Percentiles rank a stretch among this genome's conserved stretches.
Evolutionary conservation across 305 asterid species (phyloP).

Genomic region (Lippia alba): DNA sequence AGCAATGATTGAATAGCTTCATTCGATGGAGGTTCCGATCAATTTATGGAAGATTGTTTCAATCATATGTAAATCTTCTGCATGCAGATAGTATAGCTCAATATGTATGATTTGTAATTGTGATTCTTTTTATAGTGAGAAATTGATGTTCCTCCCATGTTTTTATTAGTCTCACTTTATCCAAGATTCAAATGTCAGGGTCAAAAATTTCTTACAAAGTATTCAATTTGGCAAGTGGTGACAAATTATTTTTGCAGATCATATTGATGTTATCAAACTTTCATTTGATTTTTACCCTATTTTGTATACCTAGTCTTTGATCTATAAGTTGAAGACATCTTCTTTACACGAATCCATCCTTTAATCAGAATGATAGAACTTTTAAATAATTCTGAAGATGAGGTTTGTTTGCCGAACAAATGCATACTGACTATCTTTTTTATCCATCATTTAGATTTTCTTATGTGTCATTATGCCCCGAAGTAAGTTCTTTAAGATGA

Average conservation of each 20-base stretch:
- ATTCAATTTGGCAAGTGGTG: background rate
- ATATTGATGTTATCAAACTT: background rate
- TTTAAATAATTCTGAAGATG: background rate
- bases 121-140: too few relatives aligned
- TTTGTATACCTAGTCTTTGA: background rate
- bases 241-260: background rate
- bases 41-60: too few relatives aligned
- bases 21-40: too few relatives aligned
- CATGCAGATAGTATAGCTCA: too few relatives aligned
- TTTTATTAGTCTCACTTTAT: too few relatives aligned
- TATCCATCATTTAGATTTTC: background rate
- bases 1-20: too few relatives aligned
- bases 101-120: too few relatives aligned
- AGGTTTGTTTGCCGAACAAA: background rate
- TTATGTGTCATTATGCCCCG: conserved; percentile 17
- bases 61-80: too few relatives aligned
- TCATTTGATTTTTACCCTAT: background rate
- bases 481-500: too few relatives aligned
- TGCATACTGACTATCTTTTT: background rate
- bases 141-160: too few relatives aligned
- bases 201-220: conserved; percentile 12
- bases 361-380: background rate
- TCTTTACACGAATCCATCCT: background rate
- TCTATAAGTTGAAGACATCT: background rate
- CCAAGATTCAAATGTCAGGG: conserved; percentile 1